Base-by-base conservation (phyloP, 1,284 basidiomycete genomes). In the Neonothopanus nambi region DNA sequence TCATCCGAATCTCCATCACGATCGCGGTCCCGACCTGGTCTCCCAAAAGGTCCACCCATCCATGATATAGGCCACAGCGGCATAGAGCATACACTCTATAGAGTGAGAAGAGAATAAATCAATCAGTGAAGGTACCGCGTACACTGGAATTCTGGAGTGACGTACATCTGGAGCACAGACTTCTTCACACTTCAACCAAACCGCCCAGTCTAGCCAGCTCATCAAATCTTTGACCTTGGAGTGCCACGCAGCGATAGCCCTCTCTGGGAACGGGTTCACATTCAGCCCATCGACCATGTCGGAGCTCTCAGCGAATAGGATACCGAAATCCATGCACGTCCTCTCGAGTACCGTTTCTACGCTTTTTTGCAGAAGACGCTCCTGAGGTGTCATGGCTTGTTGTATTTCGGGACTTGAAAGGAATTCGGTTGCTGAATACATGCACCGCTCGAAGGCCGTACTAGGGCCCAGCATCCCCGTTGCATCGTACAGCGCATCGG, bases 41-140 rank as follows among this genome's bases (percentile, higher is more conserved):
- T 26, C 11, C 48, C 38, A 50, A 42, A 42, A 6, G 48, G 39
- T 17, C 48, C 48, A 18, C 43, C 35, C 15, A n/a, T 24, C 61
- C 61, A 62, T 0, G 61, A 56, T n/a, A 63, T 59, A n/a, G 61
- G 61, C 61, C 61, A 63, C 35, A 61, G 18, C 15, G 61, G 60
- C 15, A 56, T 60, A 13, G 60, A 52, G 28, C 61, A 63, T 5
- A 63, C 58, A 20, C 59, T 43, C 61, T 62, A 47, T 1, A 46
- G 15, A 11, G 12, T 18, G n/a, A 5, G n/a, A 20, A 24, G 37
- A 28, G 23, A 17, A 21, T 39, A 40, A 21, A 21, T 3, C 9
- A 18, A 9, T 6, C 38, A 21, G 12, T n/a, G 3, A 18, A 30
- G 50, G 5, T 44, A 39, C 15, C 3, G 5, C 26, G 23, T 15